These are phyloP conservation scores for Dryas drummondii DNA, from an alignment of 306 rosid species.

Conservation along the genomic window DNA sequence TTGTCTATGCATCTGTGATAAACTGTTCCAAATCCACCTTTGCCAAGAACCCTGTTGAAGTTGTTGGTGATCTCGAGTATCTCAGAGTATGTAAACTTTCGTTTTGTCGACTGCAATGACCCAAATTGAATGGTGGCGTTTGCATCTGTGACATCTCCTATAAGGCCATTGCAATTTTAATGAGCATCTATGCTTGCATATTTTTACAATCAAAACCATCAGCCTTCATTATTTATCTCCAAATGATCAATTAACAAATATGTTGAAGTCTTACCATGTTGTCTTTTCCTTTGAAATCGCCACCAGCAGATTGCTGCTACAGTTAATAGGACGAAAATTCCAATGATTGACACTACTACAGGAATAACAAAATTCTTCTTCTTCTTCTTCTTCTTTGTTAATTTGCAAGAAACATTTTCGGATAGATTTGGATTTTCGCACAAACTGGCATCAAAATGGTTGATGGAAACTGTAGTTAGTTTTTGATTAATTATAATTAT, in stretches of 20 bases:
- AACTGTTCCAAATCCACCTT: slow-evolving; percentile 47
- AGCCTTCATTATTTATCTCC: no score
- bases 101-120: slow-evolving; percentile 32
- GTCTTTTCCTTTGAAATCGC: slow-evolving; percentile 17
- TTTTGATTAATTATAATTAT: neutral
- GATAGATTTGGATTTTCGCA: slow-evolving; percentile 39
- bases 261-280: neutral
- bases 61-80: slow-evolving; percentile 38
- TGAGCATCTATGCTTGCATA: neutral
- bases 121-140: neutral
- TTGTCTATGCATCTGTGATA: slow-evolving; percentile 40
- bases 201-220: neutral
- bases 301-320: slow-evolving; percentile 12
- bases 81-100: slow-evolving; percentile 39
- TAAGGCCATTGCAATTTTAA: slow-evolving; percentile 10
- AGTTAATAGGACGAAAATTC: slow-evolving; percentile 26
- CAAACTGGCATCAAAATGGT: slow-evolving; percentile 16
- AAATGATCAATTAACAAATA: no score
- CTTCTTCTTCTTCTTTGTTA: slow-evolving; percentile 9
- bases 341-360: slow-evolving; percentile 40
- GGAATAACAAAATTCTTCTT: slow-evolving; percentile 31
- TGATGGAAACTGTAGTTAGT: neutral
- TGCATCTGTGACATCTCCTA: neutral
- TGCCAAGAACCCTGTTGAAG: slow-evolving; percentile 1
- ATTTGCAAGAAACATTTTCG: slow-evolving; percentile 35